Conservation (phyloP, 352 stramenopile genomes). For the Pythium oligandrum region DNA sequence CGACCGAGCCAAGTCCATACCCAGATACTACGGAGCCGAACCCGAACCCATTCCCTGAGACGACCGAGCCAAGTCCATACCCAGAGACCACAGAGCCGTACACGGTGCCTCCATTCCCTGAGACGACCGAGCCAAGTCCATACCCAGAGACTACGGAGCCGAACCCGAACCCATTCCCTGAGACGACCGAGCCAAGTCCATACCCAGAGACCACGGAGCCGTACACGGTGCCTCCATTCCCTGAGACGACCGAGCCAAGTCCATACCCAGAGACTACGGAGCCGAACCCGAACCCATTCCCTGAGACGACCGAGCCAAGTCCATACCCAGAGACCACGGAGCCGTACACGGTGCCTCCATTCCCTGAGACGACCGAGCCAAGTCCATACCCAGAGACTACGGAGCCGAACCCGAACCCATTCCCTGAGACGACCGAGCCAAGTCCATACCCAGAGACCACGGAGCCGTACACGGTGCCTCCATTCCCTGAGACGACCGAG, state of each 20-base stretch:
- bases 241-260: too few relatives aligned
- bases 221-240: too few relatives aligned
- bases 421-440: neutral
- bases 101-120: too few relatives aligned
- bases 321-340: too few relatives aligned
- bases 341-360: too few relatives aligned
- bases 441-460: too few relatives aligned
- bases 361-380: too few relatives aligned
- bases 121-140: too few relatives aligned
- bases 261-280: neutral
- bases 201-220: too few relatives aligned
- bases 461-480: too few relatives aligned
- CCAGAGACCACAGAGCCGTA: too few relatives aligned
- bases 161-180: neutral
- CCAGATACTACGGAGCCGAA: neutral
- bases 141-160: neutral
- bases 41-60: neutral
- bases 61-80: neutral
- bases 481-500: too few relatives aligned
- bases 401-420: neutral
- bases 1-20: neutral
- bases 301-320: neutral
- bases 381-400: neutral
- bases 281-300: neutral
- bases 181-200: neutral